Percentiles rank a stretch among this genome's conserved stretches.
phyloP scores from a whole-genome alignment of 2,329 filamentous ascomycete species.

The Monosporascus sp. region DNA sequence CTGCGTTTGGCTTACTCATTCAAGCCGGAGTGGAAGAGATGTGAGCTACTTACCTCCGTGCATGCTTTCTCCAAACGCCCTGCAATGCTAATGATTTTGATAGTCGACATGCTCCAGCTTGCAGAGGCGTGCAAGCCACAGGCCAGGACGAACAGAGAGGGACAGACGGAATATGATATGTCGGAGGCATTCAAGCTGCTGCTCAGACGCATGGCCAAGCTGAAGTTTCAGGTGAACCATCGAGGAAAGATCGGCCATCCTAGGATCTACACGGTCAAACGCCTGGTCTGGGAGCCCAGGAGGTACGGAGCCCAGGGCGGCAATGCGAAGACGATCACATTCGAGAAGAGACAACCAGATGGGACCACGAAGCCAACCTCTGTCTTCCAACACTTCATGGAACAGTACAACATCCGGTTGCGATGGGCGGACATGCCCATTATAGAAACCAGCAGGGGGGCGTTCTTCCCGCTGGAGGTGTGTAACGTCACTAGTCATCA shows the following conservation, averaged over 20 bases:
- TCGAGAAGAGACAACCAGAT: constrained; percentile 43
- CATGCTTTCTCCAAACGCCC: not conserved
- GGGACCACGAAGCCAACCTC: constrained; percentile 31
- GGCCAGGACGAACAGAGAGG: constrained; percentile 10
- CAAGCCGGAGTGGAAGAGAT: constrained; percentile 22
- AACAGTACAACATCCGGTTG: constrained; percentile 49
- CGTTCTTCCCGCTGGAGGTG: constrained; percentile 57
- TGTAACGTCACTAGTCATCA: constrained; percentile 49
- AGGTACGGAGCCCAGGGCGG: constrained; percentile 40
- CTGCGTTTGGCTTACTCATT: constrained; percentile 10
- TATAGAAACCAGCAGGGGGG: constrained; percentile 49
- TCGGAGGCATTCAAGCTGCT: constrained; percentile 49
- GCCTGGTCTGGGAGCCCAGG: constrained; percentile 41
- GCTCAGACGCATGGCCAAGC: constrained; percentile 46
- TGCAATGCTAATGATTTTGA: constrained; percentile 23
- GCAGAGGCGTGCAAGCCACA: constrained; percentile 30
- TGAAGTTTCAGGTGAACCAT: constrained; percentile 53
- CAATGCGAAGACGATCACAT: constrained; percentile 45
- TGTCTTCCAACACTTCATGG: constrained; percentile 50
- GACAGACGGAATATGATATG: constrained; percentile 21
- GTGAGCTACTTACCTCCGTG: constrained; percentile 15
- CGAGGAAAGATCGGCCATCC: constrained; percentile 38
- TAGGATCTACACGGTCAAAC: constrained; percentile 47
- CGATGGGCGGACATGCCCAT: constrained; percentile 46
- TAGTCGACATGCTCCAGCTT: constrained; percentile 23